Conservation (phyloP, 2,329 filamentous ascomycete species). For the Pseudodiploospora longispora region DNA sequence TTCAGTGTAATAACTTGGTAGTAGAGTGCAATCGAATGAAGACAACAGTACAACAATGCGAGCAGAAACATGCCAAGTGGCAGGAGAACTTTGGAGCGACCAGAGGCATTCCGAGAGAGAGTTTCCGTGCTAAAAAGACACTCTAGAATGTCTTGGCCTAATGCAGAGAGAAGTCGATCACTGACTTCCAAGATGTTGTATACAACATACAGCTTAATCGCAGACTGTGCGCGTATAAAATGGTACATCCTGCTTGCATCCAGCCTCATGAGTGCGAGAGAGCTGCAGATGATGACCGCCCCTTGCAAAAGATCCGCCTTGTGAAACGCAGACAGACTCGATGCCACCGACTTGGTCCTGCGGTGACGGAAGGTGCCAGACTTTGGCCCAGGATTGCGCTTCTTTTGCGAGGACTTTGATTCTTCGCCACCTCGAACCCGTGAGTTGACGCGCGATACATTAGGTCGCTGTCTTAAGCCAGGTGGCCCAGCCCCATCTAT, state of each 20-base stretch:
- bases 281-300: slow-evolving; percentile 77
- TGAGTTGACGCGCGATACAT: slow-evolving; percentile 3
- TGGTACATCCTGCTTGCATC: slow-evolving; percentile 98
- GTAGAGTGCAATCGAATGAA: slow-evolving; percentile 82
- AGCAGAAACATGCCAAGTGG: slow-evolving; percentile 89
- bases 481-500: slow-evolving; percentile 9
- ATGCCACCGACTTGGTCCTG: slow-evolving; percentile 76
- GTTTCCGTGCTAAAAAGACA: slow-evolving; percentile 92
- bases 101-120: slow-evolving; percentile 76
- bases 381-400: slow-evolving; percentile 19
- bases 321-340: slow-evolving; percentile 75
- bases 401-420: slow-evolving; percentile 11
- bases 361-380: slow-evolving; percentile 49
- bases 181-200: slow-evolving; percentile 95
- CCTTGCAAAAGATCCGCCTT: slow-evolving; percentile 95
- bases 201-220: slow-evolving; percentile 97
- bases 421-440: slow-evolving; percentile 3
- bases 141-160: slow-evolving; percentile 94
- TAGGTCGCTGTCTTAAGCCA: slow-evolving; percentile 1
- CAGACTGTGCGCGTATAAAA: slow-evolving; percentile 89
- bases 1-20: slow-evolving; percentile 98
- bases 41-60: slow-evolving; percentile 77
- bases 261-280: slow-evolving; percentile 75
- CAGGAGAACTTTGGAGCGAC: slow-evolving; percentile 81
- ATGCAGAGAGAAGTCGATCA: slow-evolving; percentile 79